These are phyloP conservation scores for Eutrema heterophyllum DNA, from an alignment of 345 rosid genomes.

Conservation along the genomic window DNA sequence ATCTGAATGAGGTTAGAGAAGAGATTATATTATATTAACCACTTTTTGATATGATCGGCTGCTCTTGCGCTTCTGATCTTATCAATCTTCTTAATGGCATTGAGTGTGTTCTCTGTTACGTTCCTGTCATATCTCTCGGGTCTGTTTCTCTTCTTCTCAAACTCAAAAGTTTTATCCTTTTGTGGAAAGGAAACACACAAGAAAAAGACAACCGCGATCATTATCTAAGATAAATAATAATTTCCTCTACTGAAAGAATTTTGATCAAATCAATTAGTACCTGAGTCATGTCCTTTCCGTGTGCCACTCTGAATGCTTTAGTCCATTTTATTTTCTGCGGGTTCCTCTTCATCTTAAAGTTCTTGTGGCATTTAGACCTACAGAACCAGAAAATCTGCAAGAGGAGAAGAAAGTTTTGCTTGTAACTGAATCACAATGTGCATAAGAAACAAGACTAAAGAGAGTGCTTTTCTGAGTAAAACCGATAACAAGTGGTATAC, in stretches of 20 bases:
- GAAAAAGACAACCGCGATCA: not conserved
- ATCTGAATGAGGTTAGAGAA: not conserved
- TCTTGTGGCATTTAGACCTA: constrained; percentile 86
- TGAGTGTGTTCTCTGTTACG: constrained; percentile 58
- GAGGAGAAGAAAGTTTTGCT: not conserved
- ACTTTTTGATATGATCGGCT: constrained; percentile 42
- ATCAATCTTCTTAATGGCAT: constrained; percentile 87
- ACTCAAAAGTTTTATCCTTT: constrained; percentile 88
- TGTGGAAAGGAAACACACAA: not conserved
- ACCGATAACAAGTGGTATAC: too few species aligned
- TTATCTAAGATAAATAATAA: not conserved
- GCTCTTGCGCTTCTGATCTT: constrained; percentile 61
- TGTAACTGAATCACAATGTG: not conserved
- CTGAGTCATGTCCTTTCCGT: constrained; percentile 96
- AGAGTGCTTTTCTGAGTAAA: not conserved
- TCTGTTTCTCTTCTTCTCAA: constrained; percentile 93
- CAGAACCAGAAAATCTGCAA: constrained; percentile 83
- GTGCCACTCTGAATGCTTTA: constrained; percentile 76
- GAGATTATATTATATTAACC: constrained; percentile 34
- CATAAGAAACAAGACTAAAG: not conserved
- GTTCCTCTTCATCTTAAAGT: constrained; percentile 98
- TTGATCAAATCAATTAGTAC: constrained; percentile 30
- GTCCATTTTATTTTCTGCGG: constrained; percentile 98
- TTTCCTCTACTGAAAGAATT: not conserved
- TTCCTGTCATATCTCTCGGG: constrained; percentile 95